These are phyloP conservation scores for Austropuccinia psidii DNA, from an alignment of 1,284 basidiomycete species.

Conservation along the genomic window DNA sequence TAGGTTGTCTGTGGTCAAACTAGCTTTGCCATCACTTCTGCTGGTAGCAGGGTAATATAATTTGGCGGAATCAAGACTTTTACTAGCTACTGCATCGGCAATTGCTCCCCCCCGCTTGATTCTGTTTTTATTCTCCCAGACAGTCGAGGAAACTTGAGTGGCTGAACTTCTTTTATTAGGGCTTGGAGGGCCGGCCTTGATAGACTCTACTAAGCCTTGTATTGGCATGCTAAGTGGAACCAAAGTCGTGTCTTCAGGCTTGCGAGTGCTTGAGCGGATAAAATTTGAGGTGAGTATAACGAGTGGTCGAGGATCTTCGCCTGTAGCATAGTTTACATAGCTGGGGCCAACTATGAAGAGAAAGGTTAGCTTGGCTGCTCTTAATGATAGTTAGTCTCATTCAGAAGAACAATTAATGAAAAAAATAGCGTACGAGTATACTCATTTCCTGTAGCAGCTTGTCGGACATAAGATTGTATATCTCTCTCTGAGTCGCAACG, in stretches of 20 bases:
- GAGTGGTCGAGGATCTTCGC: background rate
- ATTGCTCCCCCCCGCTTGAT: conserved; percentile 16
- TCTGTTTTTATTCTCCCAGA: conserved; percentile 4
- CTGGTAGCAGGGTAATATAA: too few species aligned
- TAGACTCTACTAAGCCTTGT: background rate
- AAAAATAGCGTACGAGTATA: background rate
- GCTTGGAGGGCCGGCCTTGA: conserved; percentile 1
- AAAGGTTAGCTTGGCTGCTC: background rate
- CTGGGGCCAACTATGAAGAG: background rate
- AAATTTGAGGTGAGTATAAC: background rate
- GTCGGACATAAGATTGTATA: conserved; percentile 3
- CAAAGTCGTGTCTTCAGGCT: conserved; percentile 8
- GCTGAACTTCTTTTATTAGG: background rate
- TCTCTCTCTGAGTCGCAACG: conserved; percentile 10
- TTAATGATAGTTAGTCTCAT: background rate
- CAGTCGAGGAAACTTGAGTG: background rate
- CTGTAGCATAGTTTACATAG: conserved; percentile 12
- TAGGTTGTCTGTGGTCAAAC: background rate
- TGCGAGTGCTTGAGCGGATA: conserved; percentile 2
- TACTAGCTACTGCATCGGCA: conserved; percentile 12
- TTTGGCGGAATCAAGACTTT: background rate
- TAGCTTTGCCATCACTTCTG: too few species aligned
- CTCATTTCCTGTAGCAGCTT: conserved; percentile 11
- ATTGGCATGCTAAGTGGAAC: conserved; percentile 7
- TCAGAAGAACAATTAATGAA: background rate